Conservation (phyloP, 2,329 filamentous ascomycete genomes). For the Penicillium decumbens region DNA sequence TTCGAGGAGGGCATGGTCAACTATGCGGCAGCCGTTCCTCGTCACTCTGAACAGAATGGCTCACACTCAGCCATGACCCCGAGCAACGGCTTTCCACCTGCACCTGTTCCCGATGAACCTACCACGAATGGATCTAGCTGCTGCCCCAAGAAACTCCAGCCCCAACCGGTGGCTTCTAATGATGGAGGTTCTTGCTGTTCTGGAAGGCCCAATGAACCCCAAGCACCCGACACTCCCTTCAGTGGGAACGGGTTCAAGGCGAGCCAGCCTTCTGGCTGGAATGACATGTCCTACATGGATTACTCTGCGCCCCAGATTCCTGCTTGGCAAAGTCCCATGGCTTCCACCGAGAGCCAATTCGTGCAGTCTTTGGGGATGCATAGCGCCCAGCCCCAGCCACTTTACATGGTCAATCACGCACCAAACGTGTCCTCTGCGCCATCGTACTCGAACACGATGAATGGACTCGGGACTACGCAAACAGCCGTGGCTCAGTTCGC, state of each 20-base stretch:
- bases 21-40: conserved; percentile 10
- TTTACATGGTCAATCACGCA: conserved; percentile 18
- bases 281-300: conserved; percentile 15
- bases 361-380: conserved; percentile 17
- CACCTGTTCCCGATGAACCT: not conserved
- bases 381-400: conserved; percentile 4
- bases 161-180: conserved; percentile 3
- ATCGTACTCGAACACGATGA: conserved; percentile 13
- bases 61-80: not conserved
- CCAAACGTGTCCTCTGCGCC: conserved; percentile 10
- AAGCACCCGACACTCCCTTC: not conserved
- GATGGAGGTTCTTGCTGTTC: conserved; percentile 30
- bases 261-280: conserved; percentile 10
- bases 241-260: not conserved
- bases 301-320: conserved; percentile 15
- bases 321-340: conserved; percentile 22
- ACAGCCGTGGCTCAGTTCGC: conserved; percentile 13
- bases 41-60: conserved; percentile 6
- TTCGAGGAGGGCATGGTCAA: conserved; percentile 16
- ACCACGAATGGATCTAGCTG: conserved; percentile 18
- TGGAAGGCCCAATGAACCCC: conserved; percentile 12
- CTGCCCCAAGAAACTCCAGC: conserved; percentile 20
- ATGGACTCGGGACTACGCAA: conserved; percentile 17
- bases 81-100: not conserved
- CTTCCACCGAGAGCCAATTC: conserved; percentile 12